Evolutionary conservation across 2,329 filamentous ascomycete genomes (phyloP).

Genomic region (Hypoxylon sp.): DNA sequence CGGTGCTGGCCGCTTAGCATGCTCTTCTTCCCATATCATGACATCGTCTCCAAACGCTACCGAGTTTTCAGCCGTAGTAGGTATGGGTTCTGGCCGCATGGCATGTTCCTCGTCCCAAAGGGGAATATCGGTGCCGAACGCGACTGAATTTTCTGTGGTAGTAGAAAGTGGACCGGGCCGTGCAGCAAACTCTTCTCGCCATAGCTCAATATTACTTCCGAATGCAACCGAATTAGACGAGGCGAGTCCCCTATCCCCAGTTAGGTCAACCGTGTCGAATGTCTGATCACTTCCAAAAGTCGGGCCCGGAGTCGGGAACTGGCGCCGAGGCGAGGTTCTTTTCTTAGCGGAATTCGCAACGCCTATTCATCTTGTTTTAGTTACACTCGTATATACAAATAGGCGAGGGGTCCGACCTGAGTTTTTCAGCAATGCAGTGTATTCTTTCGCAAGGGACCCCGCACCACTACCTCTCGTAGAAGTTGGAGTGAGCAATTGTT

Average conservation of each 20-base stretch:
- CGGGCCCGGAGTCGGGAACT: slow-evolving; percentile 47
- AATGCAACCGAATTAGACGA: slow-evolving; percentile 50
- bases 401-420: slow-evolving; percentile 33
- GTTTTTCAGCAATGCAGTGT: slow-evolving; percentile 55
- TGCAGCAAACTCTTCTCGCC: slow-evolving; percentile 55
- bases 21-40: slow-evolving; percentile 62
- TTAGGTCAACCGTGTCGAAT: slow-evolving; percentile 56
- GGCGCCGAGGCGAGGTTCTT: slow-evolving; percentile 46
- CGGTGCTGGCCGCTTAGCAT: slow-evolving; percentile 58
- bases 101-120: slow-evolving; percentile 64
- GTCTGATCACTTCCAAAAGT: slow-evolving; percentile 52
- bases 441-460: slow-evolving; percentile 56
- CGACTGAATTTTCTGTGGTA: slow-evolving; percentile 47
- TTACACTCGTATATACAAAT: not conserved
- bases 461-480: slow-evolving; percentile 53
- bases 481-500: slow-evolving; percentile 61
- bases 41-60: slow-evolving; percentile 51
- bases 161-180: slow-evolving; percentile 48
- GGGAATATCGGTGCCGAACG: slow-evolving; percentile 53
- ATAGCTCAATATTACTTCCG: slow-evolving; percentile 46
- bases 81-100: slow-evolving; percentile 57
- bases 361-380: slow-evolving; percentile 30
- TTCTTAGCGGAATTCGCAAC: slow-evolving; percentile 46
- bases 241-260: slow-evolving; percentile 50
- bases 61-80: slow-evolving; percentile 51